A percentile compares a stretch with the other conserved stretches of the same genome.
phyloP scores from a whole-genome alignment of 2,329 filamentous ascomycete species.

The Claviceps arundinis region DNA sequence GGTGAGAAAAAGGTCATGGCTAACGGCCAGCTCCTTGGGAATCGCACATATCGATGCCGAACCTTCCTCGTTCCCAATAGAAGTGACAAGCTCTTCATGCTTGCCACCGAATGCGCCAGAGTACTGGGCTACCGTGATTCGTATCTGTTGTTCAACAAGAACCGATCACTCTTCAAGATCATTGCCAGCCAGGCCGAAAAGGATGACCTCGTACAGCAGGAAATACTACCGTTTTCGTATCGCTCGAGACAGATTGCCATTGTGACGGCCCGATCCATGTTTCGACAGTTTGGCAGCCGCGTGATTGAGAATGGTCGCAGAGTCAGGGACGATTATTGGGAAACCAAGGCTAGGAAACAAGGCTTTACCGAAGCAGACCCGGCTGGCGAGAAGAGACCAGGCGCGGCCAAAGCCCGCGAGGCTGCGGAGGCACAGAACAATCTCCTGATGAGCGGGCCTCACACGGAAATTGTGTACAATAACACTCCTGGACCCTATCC shows the following conservation, averaged over 20 bases:
- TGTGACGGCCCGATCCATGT: constrained; percentile 96
- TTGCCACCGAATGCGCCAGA: constrained; percentile 91
- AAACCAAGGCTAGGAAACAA: constrained; percentile 90
- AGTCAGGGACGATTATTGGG: constrained; percentile 97
- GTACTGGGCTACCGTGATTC: constrained; percentile 91
- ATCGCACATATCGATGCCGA: constrained; percentile 79
- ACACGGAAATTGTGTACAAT: constrained; percentile 81
- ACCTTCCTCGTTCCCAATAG: constrained; percentile 88
- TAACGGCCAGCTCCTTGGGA: constrained; percentile 69
- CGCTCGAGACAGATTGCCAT: constrained; percentile 97
- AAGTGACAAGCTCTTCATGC: constrained; percentile 93
- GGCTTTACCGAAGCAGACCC: constrained; percentile 95
- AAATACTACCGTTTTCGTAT: constrained; percentile 94
- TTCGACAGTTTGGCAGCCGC: constrained; percentile 90
- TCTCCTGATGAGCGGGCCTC: constrained; percentile 50
- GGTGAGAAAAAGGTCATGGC: constrained; percentile 87
- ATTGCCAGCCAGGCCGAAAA: constrained; percentile 94
- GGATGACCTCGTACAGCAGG: constrained; percentile 87
- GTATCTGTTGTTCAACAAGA: constrained; percentile 98
- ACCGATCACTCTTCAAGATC: constrained; percentile 91
- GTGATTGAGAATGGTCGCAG: constrained; percentile 81
- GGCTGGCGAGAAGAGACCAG: constrained; percentile 90
- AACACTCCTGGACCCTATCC: constrained; percentile 55
- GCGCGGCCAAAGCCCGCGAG: constrained; percentile 78
- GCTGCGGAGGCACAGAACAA: constrained; percentile 58